Evolutionary conservation across 75 land plant species (phyloP).

Genomic region (Pinus tabuliformis): DNA sequence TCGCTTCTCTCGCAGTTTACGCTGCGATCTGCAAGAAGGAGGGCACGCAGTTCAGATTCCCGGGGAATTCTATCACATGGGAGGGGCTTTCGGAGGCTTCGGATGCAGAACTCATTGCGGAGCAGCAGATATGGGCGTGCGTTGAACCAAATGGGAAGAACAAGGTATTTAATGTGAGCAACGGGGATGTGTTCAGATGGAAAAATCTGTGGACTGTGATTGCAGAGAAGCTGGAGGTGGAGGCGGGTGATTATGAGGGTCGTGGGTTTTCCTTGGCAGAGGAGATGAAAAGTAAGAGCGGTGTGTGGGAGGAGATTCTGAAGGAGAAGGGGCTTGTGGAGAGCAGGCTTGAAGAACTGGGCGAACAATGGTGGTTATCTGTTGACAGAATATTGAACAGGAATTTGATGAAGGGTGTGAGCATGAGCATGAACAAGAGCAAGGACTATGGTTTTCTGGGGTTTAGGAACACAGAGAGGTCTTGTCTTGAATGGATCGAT

Average conservation of each 20-base stretch:
- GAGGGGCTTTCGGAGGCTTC: constrained; percentile 56
- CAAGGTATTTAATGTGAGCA: constrained; percentile 67
- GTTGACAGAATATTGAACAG: constrained; percentile 32
- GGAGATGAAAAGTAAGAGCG: constrained; percentile 59
- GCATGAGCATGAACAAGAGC: constrained; percentile 85
- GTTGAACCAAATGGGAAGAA: constrained; percentile 61
- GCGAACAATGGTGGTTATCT: constrained; percentile 43
- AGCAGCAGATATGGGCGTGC: constrained; percentile 86
- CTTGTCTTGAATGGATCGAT: constrained; percentile 55
- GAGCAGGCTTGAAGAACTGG: constrained; percentile 57
- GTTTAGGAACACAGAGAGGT: constrained; percentile 54
- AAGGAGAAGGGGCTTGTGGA: constrained; percentile 28
- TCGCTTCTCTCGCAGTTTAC: constrained; percentile 54
- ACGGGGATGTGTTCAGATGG: constrained; percentile 75
- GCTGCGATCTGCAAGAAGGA: constrained; percentile 63
- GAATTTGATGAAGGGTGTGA: constrained; percentile 11
- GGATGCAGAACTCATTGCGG: constrained; percentile 77
- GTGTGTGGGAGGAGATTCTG: constrained; percentile 80
- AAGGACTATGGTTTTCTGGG: constrained; percentile 78
- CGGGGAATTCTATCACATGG: constrained; percentile 51
- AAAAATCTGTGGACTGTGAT: constrained; percentile 67
- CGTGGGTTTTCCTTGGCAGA: constrained; percentile 28
- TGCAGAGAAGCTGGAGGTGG: constrained; percentile 58
- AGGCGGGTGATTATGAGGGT: constrained; percentile 24
- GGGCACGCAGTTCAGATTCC: constrained; percentile 38